A percentile compares a stretch with the other conserved stretches of the same genome.
Conservation (phyloP, 163 green algal species). For the Chlorella variabilis region DNA sequence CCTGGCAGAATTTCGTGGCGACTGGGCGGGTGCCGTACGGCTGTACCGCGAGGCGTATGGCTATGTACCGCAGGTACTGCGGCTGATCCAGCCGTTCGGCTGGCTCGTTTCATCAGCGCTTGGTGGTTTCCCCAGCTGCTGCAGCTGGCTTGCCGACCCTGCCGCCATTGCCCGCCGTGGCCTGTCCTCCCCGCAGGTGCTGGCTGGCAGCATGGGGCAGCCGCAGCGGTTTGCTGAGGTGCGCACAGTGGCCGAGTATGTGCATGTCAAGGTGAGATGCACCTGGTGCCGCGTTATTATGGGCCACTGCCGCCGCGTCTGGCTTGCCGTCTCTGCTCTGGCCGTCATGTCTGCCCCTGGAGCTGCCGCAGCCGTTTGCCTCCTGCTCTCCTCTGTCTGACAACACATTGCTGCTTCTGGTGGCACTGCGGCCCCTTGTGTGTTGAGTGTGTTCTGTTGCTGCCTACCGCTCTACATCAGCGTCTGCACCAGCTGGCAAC, state of each 20-base stretch:
- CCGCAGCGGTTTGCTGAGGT: slow-evolving; percentile 63
- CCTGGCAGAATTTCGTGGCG: slow-evolving; percentile 81
- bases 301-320: neutral
- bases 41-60: slow-evolving; percentile 79
- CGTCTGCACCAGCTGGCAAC: too few species aligned
- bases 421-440: too few species aligned
- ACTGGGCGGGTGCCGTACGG: slow-evolving; percentile 80
- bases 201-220: neutral
- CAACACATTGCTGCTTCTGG: neutral
- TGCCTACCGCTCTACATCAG: neutral
- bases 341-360: too few species aligned
- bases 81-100: neutral
- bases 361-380: neutral
- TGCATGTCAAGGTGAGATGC: slow-evolving; percentile 79
- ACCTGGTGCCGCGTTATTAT: neutral
- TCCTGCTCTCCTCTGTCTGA: neutral
- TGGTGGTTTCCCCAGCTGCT: too few species aligned
- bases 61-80: slow-evolving; percentile 52
- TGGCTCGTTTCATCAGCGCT: too few species aligned
- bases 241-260: slow-evolving; percentile 65
- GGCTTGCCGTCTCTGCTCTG: too few species aligned
- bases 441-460: neutral
- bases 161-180: too few species aligned
- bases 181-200: slow-evolving; percentile 4
- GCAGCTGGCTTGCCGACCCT: too few species aligned